A percentile compares a stretch with the other conserved stretches of the same genome.
Conservation (phyloP, 2,329 filamentous ascomycete genomes). For the Diaporthe nobilis region DNA sequence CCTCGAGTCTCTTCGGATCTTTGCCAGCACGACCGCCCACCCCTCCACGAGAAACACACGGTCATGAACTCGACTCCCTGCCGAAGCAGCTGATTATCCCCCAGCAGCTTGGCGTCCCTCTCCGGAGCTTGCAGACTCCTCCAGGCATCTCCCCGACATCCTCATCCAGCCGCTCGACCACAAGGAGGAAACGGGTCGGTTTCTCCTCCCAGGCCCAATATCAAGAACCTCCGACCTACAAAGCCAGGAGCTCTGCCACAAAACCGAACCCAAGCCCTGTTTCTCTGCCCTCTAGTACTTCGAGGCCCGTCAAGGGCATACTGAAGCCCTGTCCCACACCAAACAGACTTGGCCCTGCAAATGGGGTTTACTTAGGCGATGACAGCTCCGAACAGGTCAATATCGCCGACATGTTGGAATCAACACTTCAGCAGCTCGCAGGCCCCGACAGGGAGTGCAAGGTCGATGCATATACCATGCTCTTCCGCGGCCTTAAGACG, state of each 20-base stretch:
- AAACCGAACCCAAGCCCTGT: slow-evolving; percentile 58
- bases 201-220: slow-evolving; percentile 72
- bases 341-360: slow-evolving; percentile 60
- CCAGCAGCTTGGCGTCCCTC: slow-evolving; percentile 54
- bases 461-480: slow-evolving; percentile 87
- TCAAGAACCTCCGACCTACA: slow-evolving; percentile 65
- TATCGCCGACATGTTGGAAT: slow-evolving; percentile 87
- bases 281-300: slow-evolving; percentile 54
- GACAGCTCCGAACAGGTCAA: slow-evolving; percentile 59
- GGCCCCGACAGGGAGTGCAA: slow-evolving; percentile 79
- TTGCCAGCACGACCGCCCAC: slow-evolving; percentile 75
- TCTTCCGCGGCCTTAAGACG: slow-evolving; percentile 81
- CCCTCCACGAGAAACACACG: slow-evolving; percentile 69
- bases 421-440: slow-evolving; percentile 84
- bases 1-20: slow-evolving; percentile 63
- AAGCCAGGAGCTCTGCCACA: slow-evolving; percentile 52
- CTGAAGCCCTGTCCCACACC: slow-evolving; percentile 77
- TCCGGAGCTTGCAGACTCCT: slow-evolving; percentile 64
- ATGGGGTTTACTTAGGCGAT: slow-evolving; percentile 58
- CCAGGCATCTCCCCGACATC: slow-evolving; percentile 61
- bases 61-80: slow-evolving; percentile 53
- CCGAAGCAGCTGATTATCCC: slow-evolving; percentile 54
- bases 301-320: slow-evolving; percentile 75
- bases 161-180: slow-evolving; percentile 59
- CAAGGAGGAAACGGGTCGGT: slow-evolving; percentile 68